phyloP scores from a whole-genome alignment of 805 yeast species.

The Candida hungchunana region DNA sequence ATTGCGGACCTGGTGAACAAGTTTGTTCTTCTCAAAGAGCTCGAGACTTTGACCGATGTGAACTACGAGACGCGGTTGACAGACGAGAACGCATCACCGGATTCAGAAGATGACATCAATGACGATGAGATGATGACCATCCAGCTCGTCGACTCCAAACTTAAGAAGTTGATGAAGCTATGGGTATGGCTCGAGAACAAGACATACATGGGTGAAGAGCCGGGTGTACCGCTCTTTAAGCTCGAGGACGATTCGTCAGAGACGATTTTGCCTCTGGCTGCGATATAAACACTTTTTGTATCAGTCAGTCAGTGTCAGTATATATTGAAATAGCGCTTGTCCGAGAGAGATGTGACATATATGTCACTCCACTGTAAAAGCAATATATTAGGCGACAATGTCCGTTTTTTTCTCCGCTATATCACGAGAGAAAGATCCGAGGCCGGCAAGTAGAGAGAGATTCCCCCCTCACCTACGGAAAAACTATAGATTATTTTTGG shows the following conservation, averaged over 20 bases:
- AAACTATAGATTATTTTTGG: not conserved
- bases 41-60: constrained; percentile 15
- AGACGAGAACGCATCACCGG: not conserved
- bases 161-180: constrained; percentile 52
- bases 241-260: constrained; percentile 3
- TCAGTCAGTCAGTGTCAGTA: not conserved
- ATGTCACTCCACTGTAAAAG: too few relatives aligned
- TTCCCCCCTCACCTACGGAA: not conserved
- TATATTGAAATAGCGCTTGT: too few relatives aligned
- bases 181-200: constrained; percentile 65
- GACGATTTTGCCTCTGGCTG: not conserved
- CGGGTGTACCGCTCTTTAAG: constrained; percentile 25
- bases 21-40: constrained; percentile 41
- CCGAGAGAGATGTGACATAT: too few relatives aligned
- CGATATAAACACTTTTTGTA: not conserved
- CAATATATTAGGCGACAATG: too few relatives aligned
- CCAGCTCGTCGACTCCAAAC: constrained; percentile 26
- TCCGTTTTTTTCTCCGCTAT: too few relatives aligned
- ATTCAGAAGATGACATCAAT: constrained; percentile 4
- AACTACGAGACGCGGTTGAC: constrained; percentile 4
- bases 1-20: constrained; percentile 70
- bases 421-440: too few relatives aligned
- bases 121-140: constrained; percentile 5
- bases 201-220: constrained; percentile 2
- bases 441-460: too few relatives aligned